Evolutionary conservation across 148 eudicot genomes (phyloP).

Genomic region (Suaeda aralocaspica): DNA sequence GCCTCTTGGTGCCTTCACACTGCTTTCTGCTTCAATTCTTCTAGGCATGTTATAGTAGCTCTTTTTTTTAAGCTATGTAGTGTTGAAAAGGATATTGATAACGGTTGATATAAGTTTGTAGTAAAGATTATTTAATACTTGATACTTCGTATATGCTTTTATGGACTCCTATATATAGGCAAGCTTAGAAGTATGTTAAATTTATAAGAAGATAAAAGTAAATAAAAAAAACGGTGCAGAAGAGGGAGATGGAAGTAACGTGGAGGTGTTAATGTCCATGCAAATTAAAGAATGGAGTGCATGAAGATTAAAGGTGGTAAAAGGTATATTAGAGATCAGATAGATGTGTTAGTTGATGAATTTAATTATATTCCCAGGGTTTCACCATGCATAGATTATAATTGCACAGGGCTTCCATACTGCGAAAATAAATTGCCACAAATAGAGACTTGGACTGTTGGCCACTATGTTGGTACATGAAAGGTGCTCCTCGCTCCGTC

Average conservation of each 20-base stretch:
- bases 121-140: no score
- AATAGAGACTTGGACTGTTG: neutral
- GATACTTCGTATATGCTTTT: no score
- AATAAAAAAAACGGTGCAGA: no score
- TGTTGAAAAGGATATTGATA: neutral
- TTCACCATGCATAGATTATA: conserved; percentile 25
- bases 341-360: neutral
- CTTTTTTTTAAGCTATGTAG: no score
- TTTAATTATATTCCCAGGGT: conserved; percentile 1
- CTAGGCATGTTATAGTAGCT: conserved; percentile 8
- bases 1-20: conserved; percentile 48
- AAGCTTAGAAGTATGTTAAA: neutral
- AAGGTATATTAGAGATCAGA: neutral
- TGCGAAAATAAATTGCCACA: conserved; percentile 20
- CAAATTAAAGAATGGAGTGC: conserved; percentile 16
- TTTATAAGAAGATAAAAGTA: neutral
- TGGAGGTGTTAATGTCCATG: conserved; percentile 34
- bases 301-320: conserved; percentile 8
- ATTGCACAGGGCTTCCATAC: conserved; percentile 25
- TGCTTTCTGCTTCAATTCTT: conserved; percentile 29
- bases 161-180: neutral
- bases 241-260: conserved; percentile 40
- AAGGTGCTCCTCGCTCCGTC: neutral
- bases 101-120: no score
- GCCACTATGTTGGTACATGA: neutral